Evolutionary conservation across 495 filamentous ascomycete species (phyloP).

Genomic region (Penicillium verhagenii): DNA sequence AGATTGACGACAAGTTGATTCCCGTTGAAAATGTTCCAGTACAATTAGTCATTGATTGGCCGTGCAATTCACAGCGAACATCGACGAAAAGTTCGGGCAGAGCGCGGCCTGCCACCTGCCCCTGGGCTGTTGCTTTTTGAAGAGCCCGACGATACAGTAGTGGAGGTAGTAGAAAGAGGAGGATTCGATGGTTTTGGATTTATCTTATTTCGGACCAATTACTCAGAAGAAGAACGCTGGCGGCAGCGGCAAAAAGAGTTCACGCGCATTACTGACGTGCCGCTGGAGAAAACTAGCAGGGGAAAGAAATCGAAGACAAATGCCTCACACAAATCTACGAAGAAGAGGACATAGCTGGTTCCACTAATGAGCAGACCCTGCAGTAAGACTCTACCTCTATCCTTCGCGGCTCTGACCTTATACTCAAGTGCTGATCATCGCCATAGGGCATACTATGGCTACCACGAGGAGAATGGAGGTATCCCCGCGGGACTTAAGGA

Average conservation of each 20-base stretch:
- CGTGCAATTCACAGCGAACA: background rate
- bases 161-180: slow-evolving; percentile 1
- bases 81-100: background rate
- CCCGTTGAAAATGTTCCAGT: slow-evolving; percentile 1
- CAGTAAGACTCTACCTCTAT: background rate
- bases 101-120: slow-evolving; percentile 2
- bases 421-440: no score
- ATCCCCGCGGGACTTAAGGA: background rate
- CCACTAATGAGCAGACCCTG: background rate
- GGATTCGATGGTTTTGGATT: slow-evolving; percentile 4
- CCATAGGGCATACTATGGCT: background rate
- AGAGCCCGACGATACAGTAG: slow-evolving; percentile 1
- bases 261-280: background rate
- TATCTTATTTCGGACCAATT: slow-evolving; percentile 3
- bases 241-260: background rate
- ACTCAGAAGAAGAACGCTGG: background rate
- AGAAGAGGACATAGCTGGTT: background rate
- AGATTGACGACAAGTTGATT: slow-evolving; percentile 3
- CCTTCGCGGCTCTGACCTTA: no score
- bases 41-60: background rate
- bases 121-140: background rate
- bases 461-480: slow-evolving; percentile 2
- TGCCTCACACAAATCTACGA: background rate
- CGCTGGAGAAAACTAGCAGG: background rate
- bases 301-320: slow-evolving; percentile 5